phyloP scores from a whole-genome alignment of 2,329 filamentous ascomycete species.

The Fusarium verticillioides region DNA sequence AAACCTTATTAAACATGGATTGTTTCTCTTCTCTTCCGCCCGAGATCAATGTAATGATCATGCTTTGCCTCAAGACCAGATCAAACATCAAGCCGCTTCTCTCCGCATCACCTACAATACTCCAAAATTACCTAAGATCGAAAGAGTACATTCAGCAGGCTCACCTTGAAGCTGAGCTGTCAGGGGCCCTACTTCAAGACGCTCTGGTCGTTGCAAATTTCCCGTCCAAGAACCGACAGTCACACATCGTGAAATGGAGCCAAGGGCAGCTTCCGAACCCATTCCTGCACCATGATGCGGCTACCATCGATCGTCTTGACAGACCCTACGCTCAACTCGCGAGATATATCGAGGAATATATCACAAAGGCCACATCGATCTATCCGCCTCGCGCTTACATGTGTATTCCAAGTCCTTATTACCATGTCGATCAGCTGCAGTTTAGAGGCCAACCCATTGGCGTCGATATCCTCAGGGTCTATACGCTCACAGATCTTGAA shows the following conservation, averaged over 20 bases:
- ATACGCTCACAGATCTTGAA: accelerated
- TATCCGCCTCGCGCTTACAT: background rate
- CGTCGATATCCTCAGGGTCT: background rate
- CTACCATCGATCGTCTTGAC: background rate
- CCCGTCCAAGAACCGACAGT: accelerated
- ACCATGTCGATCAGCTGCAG: background rate
- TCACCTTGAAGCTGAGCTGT: background rate
- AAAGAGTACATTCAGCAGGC: background rate
- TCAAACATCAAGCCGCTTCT: background rate
- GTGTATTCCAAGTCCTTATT: background rate
- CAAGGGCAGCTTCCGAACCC: background rate
- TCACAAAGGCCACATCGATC: background rate
- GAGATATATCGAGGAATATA: background rate
- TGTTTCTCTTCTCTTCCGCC: background rate
- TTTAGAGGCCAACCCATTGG: background rate
- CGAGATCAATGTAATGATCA: background rate
- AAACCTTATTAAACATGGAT: background rate
- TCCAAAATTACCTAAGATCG: accelerated
- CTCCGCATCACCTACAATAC: background rate
- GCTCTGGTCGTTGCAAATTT: background rate
- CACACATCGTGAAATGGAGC: background rate
- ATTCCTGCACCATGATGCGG: background rate
- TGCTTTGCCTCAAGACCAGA: background rate
- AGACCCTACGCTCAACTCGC: background rate
- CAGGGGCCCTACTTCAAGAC: background rate